Base-by-base conservation (phyloP, 805 yeast species). In the Suhomyces prunicola region DNA sequence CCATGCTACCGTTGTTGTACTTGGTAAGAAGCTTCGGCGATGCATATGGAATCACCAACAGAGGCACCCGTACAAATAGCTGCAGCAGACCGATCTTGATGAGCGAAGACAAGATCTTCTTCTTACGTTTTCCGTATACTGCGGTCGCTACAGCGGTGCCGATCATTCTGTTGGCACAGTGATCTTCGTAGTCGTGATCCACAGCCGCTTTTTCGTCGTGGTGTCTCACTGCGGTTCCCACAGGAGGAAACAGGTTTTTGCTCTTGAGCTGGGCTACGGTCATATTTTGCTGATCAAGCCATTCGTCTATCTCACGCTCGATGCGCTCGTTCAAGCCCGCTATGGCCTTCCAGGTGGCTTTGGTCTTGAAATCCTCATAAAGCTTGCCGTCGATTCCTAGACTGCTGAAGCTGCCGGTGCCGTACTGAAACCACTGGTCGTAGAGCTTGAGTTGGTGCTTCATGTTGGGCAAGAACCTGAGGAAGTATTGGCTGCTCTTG, bases 391-490 rank as follows among this genome's bases (percentile, higher is more conserved):
- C 74, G 15, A 74, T 64, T 6, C 78, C 78, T 42, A 65, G 48
- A 6, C 64, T 55, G 2, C 63, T 68, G 54, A 55, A 69, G 1
- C 72, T 66, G 44, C 66, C 71, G 17, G 60, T 54, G n/a, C 66
- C 66, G 35, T 57, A 59, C n/a, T 61, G 54, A 48, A 62, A 57
- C 15, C 63, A 66, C 35, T 57, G 62, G 56, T 67, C 67, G 50
- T 60, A 64, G 44, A 63, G 61, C 13, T 60, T 53, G 24, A 72
- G 51, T 47, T 67, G 69, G 17, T 67, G 61, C 44, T 62, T 61
- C 45, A 74, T 61, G 58, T 73, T 70, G 5, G 80, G 79, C 5
- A 76, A 62, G 49, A 71, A 76, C 42, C 79, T 56, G 49, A 76
- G 56, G 50, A 67, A 73, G 54, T 71, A 76, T 56, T 70, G 77